Percentiles rank a stretch among this genome's conserved stretches.
Conservation (phyloP, 139 green algal species). For the Eudorina sp. region DNA sequence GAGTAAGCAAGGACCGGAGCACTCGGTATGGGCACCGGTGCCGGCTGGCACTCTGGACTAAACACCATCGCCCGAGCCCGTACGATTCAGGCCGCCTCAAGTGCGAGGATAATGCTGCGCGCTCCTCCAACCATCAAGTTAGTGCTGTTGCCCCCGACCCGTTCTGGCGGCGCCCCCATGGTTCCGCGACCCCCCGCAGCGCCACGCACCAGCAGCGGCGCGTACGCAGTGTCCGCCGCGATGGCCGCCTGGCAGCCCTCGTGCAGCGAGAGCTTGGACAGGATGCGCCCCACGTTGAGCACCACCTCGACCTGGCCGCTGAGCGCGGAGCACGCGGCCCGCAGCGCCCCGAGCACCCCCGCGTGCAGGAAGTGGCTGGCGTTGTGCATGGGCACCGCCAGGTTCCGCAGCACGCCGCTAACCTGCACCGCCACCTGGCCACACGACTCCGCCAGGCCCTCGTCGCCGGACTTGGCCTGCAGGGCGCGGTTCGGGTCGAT, state of each 20-base stretch:
- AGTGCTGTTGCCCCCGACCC: no score
- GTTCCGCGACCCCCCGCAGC: neutral
- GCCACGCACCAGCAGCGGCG: conserved; percentile 48
- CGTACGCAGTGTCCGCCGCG: conserved; percentile 41
- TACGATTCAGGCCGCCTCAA: no score
- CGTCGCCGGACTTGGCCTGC: conserved; percentile 39
- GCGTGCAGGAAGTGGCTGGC: conserved; percentile 46
- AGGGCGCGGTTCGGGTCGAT: no score
- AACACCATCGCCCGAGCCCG: no score
- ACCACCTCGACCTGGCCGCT: conserved; percentile 51
- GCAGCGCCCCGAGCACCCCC: conserved; percentile 48
- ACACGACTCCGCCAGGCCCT: conserved; percentile 41
- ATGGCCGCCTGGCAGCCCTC: conserved; percentile 60
- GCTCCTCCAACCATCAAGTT: no score
- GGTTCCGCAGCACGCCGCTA: conserved; percentile 63
- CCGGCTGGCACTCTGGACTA: no score
- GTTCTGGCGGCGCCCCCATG: neutral
- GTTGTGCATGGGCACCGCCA: conserved; percentile 57
- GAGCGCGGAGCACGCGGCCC: conserved; percentile 14
- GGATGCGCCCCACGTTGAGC: conserved; percentile 63
- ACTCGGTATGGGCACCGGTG: no score
- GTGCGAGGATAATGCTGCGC: no score
- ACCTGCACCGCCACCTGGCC: conserved; percentile 65
- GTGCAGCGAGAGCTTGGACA: conserved; percentile 62
- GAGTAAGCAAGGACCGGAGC: no score